These are phyloP conservation scores for Colletotrichum navitas DNA, from an alignment of 2,329 filamentous ascomycete genomes.

Conservation along the genomic window DNA sequence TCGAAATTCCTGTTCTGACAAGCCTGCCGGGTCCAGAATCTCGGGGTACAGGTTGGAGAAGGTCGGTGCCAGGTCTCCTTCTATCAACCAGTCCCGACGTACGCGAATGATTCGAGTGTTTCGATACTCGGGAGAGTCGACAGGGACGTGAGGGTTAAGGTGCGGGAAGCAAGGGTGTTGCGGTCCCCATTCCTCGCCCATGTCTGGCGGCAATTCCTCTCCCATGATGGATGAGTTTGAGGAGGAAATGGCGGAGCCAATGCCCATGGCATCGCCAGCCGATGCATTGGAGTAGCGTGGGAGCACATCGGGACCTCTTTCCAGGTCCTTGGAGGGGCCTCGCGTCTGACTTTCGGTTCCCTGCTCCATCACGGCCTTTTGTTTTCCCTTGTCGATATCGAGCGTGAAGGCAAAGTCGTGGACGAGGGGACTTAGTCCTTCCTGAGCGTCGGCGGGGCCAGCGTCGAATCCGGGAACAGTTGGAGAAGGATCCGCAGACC, in stretches of 20 bases:
- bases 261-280: constrained; percentile 63
- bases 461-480: constrained; percentile 43
- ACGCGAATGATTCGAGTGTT: constrained; percentile 92
- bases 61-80: constrained; percentile 90
- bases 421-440: constrained; percentile 42
- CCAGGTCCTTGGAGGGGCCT: constrained; percentile 65
- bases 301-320: constrained; percentile 63
- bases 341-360: constrained; percentile 52
- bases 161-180: constrained; percentile 96
- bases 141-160: constrained; percentile 88
- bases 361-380: constrained; percentile 60
- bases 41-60: constrained; percentile 97
- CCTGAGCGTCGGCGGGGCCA: constrained; percentile 33
- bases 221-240: constrained; percentile 73
- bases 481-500: constrained; percentile 51
- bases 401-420: constrained; percentile 39
- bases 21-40: constrained; percentile 85
- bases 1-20: constrained; percentile 90
- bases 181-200: constrained; percentile 89
- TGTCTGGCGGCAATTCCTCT: constrained; percentile 73
- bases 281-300: constrained; percentile 63
- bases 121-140: constrained; percentile 78
- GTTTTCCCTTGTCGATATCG: constrained; percentile 64
- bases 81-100: constrained; percentile 89
- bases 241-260: constrained; percentile 68